A percentile compares a stretch with the other conserved stretches of the same genome.
Conservation (phyloP, 768 basidiomycete genomes). For the Botryobasidium botryosum region DNA sequence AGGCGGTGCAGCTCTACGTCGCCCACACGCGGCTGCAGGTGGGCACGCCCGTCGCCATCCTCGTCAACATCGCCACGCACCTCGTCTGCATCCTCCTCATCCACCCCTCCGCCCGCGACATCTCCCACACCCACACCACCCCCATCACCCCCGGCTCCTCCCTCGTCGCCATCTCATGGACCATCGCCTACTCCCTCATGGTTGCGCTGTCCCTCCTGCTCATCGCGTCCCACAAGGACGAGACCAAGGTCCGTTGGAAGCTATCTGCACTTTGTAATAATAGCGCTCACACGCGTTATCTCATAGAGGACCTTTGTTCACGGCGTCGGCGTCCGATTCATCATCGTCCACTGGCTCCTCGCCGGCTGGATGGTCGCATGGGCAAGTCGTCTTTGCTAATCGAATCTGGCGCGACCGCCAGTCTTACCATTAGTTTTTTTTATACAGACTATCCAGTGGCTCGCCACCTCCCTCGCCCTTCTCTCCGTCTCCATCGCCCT, state of each 20-base stretch:
- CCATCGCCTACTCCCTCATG: conserved; percentile 43
- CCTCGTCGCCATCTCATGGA: conserved; percentile 42
- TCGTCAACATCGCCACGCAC: conserved; percentile 60
- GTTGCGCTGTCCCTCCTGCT: conserved; percentile 74
- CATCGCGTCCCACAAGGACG: conserved; percentile 46
- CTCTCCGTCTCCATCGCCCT: conserved; percentile 53
- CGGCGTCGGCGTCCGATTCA: conserved; percentile 61
- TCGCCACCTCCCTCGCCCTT: too few relatives aligned
- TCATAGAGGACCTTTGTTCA: conserved; percentile 45
- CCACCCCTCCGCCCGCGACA: conserved; percentile 36
- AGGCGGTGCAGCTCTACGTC: too few relatives aligned
- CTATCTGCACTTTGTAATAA: neutral
- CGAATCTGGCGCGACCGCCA: too few relatives aligned
- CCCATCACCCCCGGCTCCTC: conserved; percentile 50
- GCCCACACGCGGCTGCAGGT: conserved; percentile 84
- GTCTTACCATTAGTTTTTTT: too few relatives aligned
- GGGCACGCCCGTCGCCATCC: conserved; percentile 65
- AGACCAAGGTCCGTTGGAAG: conserved; percentile 51
- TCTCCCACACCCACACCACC: conserved; percentile 40
- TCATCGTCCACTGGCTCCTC: conserved; percentile 64
- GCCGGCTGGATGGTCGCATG: too few relatives aligned
- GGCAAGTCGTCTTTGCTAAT: too few relatives aligned
- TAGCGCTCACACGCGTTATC: neutral
- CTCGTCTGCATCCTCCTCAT: conserved; percentile 51
- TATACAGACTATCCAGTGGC: too few relatives aligned